These are phyloP conservation scores for Coprinellus micaceus DNA, from an alignment of 768 basidiomycete genomes.

Conservation along the genomic window DNA sequence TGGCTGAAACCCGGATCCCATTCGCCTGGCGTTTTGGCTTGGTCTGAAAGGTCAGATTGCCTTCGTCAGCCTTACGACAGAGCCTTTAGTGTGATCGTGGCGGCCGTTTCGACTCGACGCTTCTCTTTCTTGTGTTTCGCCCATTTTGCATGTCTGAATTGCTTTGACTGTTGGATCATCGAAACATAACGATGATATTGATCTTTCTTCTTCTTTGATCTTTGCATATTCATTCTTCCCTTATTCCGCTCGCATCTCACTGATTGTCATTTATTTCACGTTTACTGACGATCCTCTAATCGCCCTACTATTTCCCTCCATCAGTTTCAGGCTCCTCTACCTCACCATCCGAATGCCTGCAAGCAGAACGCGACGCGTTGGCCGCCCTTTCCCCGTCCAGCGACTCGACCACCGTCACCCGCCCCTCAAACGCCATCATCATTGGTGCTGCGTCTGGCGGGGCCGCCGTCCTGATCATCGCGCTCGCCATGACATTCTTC, in stretches of 20 bases:
- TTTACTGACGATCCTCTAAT: too few relatives aligned
- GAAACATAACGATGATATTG: too few relatives aligned
- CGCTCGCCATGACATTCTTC: constrained; percentile 41
- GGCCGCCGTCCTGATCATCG: constrained; percentile 36
- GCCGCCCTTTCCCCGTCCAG: not conserved
- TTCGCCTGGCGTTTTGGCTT: too few relatives aligned
- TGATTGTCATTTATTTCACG: too few relatives aligned
- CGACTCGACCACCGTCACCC: not conserved
- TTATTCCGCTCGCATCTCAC: too few relatives aligned
- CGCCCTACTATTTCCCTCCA: not conserved
- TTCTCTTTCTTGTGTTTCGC: not conserved
- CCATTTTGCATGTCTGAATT: not conserved
- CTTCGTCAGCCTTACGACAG: too few relatives aligned
- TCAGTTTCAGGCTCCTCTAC: constrained; percentile 1
- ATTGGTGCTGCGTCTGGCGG: constrained; percentile 44
- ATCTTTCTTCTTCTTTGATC: too few relatives aligned
- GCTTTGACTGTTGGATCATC: too few relatives aligned
- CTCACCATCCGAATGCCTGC: not conserved
- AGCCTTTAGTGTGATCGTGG: too few relatives aligned
- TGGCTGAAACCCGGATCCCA: too few relatives aligned
- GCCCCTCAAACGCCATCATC: constrained; percentile 34
- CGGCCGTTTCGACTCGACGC: not conserved
- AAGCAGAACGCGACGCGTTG: not conserved
- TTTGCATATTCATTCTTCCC: too few relatives aligned
- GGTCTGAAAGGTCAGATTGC: too few relatives aligned